Conservation (phyloP, 495 filamentous ascomycete species). For the Cairneyella variabilis region DNA sequence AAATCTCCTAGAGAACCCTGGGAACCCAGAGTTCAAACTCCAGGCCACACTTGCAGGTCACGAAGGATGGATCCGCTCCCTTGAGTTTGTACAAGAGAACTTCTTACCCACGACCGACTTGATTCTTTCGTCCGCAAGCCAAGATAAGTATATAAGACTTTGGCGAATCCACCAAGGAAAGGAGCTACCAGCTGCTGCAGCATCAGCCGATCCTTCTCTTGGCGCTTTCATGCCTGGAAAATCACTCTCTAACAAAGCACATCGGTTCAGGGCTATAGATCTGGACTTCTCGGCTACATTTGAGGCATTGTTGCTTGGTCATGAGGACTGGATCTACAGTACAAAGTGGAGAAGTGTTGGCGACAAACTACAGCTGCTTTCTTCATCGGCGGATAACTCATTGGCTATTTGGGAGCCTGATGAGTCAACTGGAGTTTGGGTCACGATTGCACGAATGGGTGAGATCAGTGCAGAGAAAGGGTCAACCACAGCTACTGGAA, state of each 20-base stretch:
- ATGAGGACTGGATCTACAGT: conserved; percentile 98
- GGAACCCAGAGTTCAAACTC: conserved; percentile 56
- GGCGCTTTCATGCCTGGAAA: conserved; percentile 54
- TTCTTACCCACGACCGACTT: conserved; percentile 54
- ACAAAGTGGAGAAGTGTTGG: conserved; percentile 64
- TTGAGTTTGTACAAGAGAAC: conserved; percentile 69
- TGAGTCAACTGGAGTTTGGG: conserved; percentile 78
- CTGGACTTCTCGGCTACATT: conserved; percentile 77
- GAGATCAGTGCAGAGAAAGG: conserved; percentile 93
- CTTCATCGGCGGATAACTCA: conserved; percentile 93
- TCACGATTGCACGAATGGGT: conserved; percentile 76
- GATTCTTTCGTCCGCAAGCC: conserved; percentile 86
- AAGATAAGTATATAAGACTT: conserved; percentile 94
- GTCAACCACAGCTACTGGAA: conserved; percentile 91
- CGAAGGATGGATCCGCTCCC: conserved; percentile 88
- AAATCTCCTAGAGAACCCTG: too few species aligned
- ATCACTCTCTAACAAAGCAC: conserved; percentile 82
- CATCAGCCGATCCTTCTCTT: conserved; percentile 38
- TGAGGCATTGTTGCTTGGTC: conserved; percentile 89
- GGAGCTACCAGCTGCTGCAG: conserved; percentile 45
- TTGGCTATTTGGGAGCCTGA: conserved; percentile 90
- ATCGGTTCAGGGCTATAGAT: conserved; percentile 53
- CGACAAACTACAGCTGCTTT: conserved; percentile 67
- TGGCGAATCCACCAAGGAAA: conserved; percentile 80
- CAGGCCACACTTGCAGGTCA: conserved; percentile 82